Evolutionary conservation across 116 monocot genomes (phyloP).

Genomic region (Papilionanthe hybrid): DNA sequence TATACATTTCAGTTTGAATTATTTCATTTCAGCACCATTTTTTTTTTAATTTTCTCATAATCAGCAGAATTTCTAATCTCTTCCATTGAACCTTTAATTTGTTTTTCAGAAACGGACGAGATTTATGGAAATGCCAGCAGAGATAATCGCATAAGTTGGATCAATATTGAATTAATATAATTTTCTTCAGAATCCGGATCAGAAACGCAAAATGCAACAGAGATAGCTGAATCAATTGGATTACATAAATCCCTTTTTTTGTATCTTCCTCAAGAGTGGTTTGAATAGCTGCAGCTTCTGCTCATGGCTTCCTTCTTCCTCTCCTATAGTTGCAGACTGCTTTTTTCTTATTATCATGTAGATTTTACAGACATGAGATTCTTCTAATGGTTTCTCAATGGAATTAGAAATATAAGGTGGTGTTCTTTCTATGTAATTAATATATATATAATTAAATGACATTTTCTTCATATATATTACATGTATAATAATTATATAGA

Average conservation of each 20-base stretch:
- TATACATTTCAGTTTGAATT: too few relatives aligned
- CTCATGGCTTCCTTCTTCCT: background rate
- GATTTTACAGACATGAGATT: background rate
- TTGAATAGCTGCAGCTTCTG: background rate
- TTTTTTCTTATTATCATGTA: background rate
- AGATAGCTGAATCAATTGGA: background rate
- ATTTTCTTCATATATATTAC: background rate
- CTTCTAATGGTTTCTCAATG: background rate
- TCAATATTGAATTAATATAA: background rate
- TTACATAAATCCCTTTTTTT: background rate
- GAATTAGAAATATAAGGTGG: background rate
- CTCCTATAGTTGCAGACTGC: background rate
- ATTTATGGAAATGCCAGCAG: conserved; percentile 10
- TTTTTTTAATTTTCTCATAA: background rate
- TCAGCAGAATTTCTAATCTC: background rate
- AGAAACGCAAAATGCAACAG: background rate
- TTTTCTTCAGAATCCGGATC: background rate
- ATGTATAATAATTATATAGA: background rate
- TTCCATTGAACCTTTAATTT: background rate
- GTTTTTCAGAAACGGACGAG: conserved; percentile 10
- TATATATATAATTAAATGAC: background rate
- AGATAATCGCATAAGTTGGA: conserved; percentile 9
- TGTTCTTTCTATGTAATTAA: background rate
- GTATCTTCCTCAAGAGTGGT: background rate
- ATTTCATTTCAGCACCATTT: background rate